Base-by-base conservation (phyloP, 176 grass and related monocot genomes). In the Triticum dicoccoides region DNA sequence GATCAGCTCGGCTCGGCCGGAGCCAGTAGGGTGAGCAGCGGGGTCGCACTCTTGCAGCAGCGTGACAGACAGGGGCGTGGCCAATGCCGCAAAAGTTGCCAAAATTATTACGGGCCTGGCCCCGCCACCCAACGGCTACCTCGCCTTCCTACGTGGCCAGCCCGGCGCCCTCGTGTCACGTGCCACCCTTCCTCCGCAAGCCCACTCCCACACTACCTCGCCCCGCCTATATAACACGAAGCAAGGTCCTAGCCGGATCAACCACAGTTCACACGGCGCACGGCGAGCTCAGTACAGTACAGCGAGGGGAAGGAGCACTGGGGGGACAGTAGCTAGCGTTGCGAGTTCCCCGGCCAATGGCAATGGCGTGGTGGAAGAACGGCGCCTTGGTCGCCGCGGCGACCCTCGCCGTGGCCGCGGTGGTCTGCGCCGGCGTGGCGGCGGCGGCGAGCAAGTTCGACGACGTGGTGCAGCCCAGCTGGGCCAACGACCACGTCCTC, bases 401-500 rank as follows among this genome's bases (percentile, higher is more conserved):
- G 13, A 0, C 21, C 0, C 69, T 73, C 1, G 33, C 9, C 4
- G 33, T 73, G 11, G 88, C 14, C 0, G 65, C 66, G 20, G 6
- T 47, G 62, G 52, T 86, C 0, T 64, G n/a, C 52, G 72, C 38
- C n/a, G 78, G 12, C 2, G 27, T 0, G 34, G 88, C 33, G 29
- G 64, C 54, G 61, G 83, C 47, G 25, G 8, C 14, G 13, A 69
- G 80, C 6, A 99, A 91, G 90, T 90, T 96, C 76, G 97, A 94
- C 66, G 97, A 87, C 17, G 92, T 99, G 51, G 89, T 99, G 82
- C 90, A 93, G 87, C 89, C 94, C 10, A 99, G 94, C 87, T 99
- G 94, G 97, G 97, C 97, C n/a, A 93, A 85, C n/a, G 97, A 99
- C 86, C 97, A 96, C 54, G 61, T 99, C 61, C 78, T 99, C 6